These are phyloP conservation scores for Styphnolobium japonicum DNA, from an alignment of 306 rosid species.

Conservation along the genomic window DNA sequence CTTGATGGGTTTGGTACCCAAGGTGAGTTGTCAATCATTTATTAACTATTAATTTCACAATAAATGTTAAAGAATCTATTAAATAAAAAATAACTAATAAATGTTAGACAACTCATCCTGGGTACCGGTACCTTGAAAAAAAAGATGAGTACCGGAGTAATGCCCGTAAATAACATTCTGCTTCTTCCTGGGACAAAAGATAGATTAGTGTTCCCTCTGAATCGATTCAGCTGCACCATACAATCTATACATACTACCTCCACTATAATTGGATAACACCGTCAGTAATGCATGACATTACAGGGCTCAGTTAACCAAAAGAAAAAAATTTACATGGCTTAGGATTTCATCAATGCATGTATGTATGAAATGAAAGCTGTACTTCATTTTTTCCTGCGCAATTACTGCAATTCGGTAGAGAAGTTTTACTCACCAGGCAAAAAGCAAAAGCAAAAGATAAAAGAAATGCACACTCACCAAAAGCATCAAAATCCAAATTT, in stretches of 20 bases:
- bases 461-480: neutral
- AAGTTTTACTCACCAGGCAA: neutral
- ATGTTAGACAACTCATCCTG: too few species aligned
- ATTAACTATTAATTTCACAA: too few species aligned
- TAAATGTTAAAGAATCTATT: too few species aligned
- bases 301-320: too few species aligned
- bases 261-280: neutral
- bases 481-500: constrained; percentile 11
- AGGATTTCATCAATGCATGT: too few species aligned
- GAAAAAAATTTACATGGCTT: too few species aligned
- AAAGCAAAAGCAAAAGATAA: neutral
- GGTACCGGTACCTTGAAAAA: too few species aligned
- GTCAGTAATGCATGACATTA: neutral
- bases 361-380: too few species aligned
- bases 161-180: neutral
- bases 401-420: neutral
- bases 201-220: neutral
- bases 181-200: neutral
- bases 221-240: neutral
- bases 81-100: too few species aligned
- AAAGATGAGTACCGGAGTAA: too few species aligned
- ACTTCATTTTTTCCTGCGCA: neutral
- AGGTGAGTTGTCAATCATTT: too few species aligned
- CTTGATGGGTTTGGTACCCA: too few species aligned
- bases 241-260: neutral